phyloP scores from a whole-genome alignment of 2,329 filamentous ascomycete genomes.

The Neocatenulostroma microsporum region DNA sequence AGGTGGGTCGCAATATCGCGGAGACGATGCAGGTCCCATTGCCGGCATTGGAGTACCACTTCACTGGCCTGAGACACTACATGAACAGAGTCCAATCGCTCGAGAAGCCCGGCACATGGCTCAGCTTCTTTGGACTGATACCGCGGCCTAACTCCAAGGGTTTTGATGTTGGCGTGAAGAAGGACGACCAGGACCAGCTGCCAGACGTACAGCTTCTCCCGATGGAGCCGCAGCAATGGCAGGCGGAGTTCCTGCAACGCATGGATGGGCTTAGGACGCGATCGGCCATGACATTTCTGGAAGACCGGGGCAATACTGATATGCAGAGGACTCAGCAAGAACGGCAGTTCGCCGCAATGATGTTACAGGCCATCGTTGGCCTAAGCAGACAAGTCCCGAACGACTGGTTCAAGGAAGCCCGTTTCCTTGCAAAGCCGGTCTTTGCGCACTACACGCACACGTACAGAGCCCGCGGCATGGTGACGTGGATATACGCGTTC shows the following conservation, averaged over 20 bases:
- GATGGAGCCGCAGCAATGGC: constrained; percentile 24
- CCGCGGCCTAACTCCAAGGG: constrained; percentile 27
- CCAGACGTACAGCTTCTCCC: constrained; percentile 37
- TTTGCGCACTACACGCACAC: constrained; percentile 25
- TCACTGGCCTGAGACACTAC: constrained; percentile 59
- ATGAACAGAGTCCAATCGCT: constrained; percentile 34
- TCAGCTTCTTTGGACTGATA: constrained; percentile 30
- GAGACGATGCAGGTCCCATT: constrained; percentile 66
- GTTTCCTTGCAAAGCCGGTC: constrained; percentile 37
- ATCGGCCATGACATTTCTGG: constrained; percentile 16
- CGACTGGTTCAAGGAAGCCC: constrained; percentile 35
- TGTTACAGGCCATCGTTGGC: constrained; percentile 25
- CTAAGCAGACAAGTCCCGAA: constrained; percentile 31
- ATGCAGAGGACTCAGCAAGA: constrained; percentile 22
- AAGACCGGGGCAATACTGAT: constrained; percentile 12
- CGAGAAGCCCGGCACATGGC: constrained; percentile 35
- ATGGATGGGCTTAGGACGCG: constrained; percentile 25
- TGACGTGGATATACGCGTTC: constrained; percentile 38
- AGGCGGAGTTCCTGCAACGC: constrained; percentile 27
- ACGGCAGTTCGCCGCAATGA: constrained; percentile 30
- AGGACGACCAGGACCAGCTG: constrained; percentile 33
- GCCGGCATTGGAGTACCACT: constrained; percentile 51
- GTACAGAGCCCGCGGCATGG: constrained; percentile 16
- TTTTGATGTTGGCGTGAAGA: constrained; percentile 40
- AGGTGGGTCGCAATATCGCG: constrained; percentile 62